Evolutionary conservation across 129 eudicot genomes (phyloP).

Genomic region (Smallanthus sonchifolius): DNA sequence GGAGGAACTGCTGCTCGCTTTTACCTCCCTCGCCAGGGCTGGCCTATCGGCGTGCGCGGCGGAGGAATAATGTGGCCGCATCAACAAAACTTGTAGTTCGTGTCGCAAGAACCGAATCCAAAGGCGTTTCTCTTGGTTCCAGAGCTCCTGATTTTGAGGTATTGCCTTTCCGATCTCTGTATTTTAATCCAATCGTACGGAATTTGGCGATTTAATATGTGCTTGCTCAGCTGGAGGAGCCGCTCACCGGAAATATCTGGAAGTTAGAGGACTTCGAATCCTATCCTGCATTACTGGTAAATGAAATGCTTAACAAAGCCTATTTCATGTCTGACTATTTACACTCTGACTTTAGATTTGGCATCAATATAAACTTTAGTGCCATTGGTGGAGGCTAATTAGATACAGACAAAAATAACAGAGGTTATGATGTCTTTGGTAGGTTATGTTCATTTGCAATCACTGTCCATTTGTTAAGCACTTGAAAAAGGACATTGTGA

Average conservation of each 20-base stretch:
- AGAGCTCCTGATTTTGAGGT: constrained; percentile 90
- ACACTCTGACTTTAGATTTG: too few relatives aligned
- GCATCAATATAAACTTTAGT: too few relatives aligned
- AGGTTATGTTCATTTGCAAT: constrained; percentile 98
- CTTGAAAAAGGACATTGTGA: constrained; percentile 80
- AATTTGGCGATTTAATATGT: neutral
- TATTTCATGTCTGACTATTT: neutral
- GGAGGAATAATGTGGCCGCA: constrained; percentile 12
- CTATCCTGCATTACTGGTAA: constrained; percentile 83
- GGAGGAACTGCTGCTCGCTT: neutral
- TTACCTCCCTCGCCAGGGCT: constrained; percentile 26
- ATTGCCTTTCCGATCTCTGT: neutral
- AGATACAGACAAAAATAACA: neutral
- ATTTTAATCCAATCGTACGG: neutral
- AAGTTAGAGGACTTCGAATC: constrained; percentile 72
- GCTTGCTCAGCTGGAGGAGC: constrained; percentile 68
- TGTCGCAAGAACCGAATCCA: constrained; percentile 81
- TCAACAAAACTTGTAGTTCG: constrained; percentile 48
- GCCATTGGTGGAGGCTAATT: neutral
- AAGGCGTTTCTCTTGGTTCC: constrained; percentile 63
- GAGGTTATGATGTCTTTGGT: constrained; percentile 17
- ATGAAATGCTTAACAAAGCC: neutral
- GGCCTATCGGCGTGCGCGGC: constrained; percentile 29
- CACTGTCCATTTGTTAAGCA: constrained; percentile 93
- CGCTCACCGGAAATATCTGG: constrained; percentile 81